Conservation (phyloP, 441 rosid species). For the Melianthus villosus region DNA sequence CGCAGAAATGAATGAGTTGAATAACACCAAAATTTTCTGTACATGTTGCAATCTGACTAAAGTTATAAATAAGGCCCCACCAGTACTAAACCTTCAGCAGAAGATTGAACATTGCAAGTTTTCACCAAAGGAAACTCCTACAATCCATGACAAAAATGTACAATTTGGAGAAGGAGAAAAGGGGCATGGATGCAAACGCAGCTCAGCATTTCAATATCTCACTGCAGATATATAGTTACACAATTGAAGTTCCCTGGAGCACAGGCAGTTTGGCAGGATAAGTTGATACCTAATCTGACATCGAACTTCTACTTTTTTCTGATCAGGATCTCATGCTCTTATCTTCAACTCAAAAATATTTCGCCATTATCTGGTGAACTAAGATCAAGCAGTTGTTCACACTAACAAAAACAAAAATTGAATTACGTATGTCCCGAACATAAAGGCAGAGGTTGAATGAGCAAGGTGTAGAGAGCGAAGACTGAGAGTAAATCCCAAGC, state of each 20-base stretch:
- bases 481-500: conserved; percentile 11
- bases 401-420: no score
- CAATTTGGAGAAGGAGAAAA: conserved; percentile 5
- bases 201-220: conserved; percentile 12
- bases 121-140: conserved; percentile 5
- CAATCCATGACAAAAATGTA: conserved; percentile 4
- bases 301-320: conserved; percentile 1
- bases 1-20: conserved; percentile 10
- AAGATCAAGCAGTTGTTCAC: no score
- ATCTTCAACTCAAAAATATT: no score
- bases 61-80: conserved; percentile 7
- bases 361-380: no score
- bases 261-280: conserved; percentile 6
- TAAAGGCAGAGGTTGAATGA: conserved; percentile 11
- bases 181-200: conserved; percentile 11
- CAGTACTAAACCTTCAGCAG: conserved; percentile 15
- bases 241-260: conserved; percentile 7
- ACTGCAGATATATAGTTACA: conserved; percentile 9
- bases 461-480: conserved; percentile 7
- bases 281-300: conserved; percentile 11
- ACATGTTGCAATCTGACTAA: conserved; percentile 7
- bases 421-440: no score
- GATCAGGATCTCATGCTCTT: conserved; percentile 6
- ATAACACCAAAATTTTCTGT: conserved; percentile 7
- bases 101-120: conserved; percentile 6